Evolutionary conservation across 169 alveolate species (phyloP).

Genomic region (Cyclospora cayetanensis): DNA sequence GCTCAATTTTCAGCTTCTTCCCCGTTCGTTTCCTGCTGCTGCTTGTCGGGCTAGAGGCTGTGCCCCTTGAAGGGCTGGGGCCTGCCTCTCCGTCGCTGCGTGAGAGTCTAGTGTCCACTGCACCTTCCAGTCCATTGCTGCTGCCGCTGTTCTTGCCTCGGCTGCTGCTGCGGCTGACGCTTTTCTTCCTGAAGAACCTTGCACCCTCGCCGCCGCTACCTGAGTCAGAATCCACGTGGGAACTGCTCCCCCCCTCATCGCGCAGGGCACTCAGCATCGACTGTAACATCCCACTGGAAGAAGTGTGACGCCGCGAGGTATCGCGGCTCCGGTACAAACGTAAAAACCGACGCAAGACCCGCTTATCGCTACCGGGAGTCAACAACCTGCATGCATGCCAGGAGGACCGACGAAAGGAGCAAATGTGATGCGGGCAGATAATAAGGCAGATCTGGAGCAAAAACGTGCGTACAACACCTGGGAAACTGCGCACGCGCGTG

Average conservation of each 20-base stretch:
- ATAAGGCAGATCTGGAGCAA: too few relatives aligned
- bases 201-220: conserved; percentile 67
- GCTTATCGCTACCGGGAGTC: conserved; percentile 73
- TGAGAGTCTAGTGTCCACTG: conserved; percentile 41
- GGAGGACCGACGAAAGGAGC: not conserved
- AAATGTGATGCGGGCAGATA: too few relatives aligned
- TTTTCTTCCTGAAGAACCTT: conserved; percentile 53
- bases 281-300: conserved; percentile 62
- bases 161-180: conserved; percentile 70
- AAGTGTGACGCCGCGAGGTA: conserved; percentile 52
- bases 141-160: conserved; percentile 39
- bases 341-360: conserved; percentile 71
- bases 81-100: conserved; percentile 67
- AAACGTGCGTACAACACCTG: too few relatives aligned
- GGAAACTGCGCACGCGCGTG: too few relatives aligned
- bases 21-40: conserved; percentile 62
- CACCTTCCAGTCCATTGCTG: conserved; percentile 31
- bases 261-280: conserved; percentile 64
- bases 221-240: conserved; percentile 68
- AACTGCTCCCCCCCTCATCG: conserved; percentile 64
- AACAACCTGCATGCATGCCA: conserved; percentile 68
- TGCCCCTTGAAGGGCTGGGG: conserved; percentile 48
- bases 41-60: conserved; percentile 63
- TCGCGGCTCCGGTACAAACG: conserved; percentile 68
- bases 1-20: conserved; percentile 70